Base-by-base conservation (phyloP, 768 basidiomycete species). In the Mycena polygramma region DNA sequence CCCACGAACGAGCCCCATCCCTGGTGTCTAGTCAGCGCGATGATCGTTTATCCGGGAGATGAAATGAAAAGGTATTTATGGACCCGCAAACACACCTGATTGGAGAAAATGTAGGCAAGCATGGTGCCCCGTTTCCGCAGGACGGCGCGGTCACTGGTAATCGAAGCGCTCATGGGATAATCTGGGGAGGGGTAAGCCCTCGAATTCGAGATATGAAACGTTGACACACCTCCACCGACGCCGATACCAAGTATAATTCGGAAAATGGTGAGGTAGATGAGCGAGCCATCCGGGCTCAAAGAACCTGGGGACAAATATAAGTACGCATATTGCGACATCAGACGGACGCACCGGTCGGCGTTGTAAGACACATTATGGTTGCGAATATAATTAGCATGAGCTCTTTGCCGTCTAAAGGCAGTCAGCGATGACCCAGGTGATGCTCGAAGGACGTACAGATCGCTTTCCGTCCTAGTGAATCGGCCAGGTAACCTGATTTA, bases 351-450 rank as follows among this genome's bases (percentile, higher is more conserved):
- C 88, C 89, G 7, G 92, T 92, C 0, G 93, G 92, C 20, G 85
- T 88, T 2, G 89, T 87, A 66, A 94, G 83, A 36, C 85, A 86
- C 43, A 94, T 78, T 75, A 94, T 92, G 2, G 93, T 94, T 0
- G 91, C 92, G 59, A 94, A 70, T 75, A 94, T 94, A 73, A 93
- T 93, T 67, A 94, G 81, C 87, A 94, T 91, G 60, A 94, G 86
- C 75, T 94, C 93, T 77, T 93, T 92, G 11, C 92, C 92, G 71
- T 93, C 90, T 90, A 37, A 60, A 13, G 36, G 14, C 43, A 24
- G 10, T 73, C 51, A 75, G 59, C 3, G 35, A 65, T 22, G 36
- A 41, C 19, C 24, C 4, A 24, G 30, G 30, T 30, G 35, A 10
- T 0, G 1, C 11, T 19, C 11, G 35, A 30, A 20, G 41, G 19